Base-by-base conservation (phyloP, 139 green algal genomes). In the Trebouxia sp. region DNA sequence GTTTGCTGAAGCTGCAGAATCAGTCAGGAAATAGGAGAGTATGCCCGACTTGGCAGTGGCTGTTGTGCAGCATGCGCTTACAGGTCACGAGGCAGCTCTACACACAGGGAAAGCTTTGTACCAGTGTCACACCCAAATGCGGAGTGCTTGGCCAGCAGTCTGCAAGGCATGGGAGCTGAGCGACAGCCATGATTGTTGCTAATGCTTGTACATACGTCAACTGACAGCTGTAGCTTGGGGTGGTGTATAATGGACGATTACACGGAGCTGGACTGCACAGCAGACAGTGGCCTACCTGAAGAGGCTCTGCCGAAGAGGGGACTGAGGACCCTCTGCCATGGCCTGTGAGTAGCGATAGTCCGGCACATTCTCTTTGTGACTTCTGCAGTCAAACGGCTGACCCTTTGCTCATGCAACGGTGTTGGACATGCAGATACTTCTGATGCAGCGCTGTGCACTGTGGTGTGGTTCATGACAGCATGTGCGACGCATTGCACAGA, bases 311-410 rank as follows among this genome's bases (percentile, higher is more conserved):
- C 51, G 22, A 22, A 84, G 6, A 6, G 81, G 70, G 4, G 42
- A 82, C 20, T 88, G 85, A 6, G 39, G 75, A 1, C 85, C 85
- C 9, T 79, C 28, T n/a, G 78, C 82, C 66, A 79, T 79, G 5
- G 85, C 83, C 76, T 89, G 85, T 9, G 79, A 83, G 58, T 81
- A 89, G n/a, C 74, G 74, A 12, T 55, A 79, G 47, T 79, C 74
- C 3, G 74, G 74, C 47, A 79, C 74, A 65, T 65, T 65, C 42
- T 62, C 74, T 28, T 65, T 62, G 42, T 79, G 74, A 24, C 45
- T 65, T 24, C 50, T 62, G 26, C 43, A 51, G 14, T 26, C 30
- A 62, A 10, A 38, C 32, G 26, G 28, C 12, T 15, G 3, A 12
- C 20, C 28, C 5, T 70, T 24, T 5, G 58, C 58, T 70, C 58